Base-by-base conservation (phyloP, 225 moss, liverwort and hornwort genomes). In the Polytrichum commune region DNA sequence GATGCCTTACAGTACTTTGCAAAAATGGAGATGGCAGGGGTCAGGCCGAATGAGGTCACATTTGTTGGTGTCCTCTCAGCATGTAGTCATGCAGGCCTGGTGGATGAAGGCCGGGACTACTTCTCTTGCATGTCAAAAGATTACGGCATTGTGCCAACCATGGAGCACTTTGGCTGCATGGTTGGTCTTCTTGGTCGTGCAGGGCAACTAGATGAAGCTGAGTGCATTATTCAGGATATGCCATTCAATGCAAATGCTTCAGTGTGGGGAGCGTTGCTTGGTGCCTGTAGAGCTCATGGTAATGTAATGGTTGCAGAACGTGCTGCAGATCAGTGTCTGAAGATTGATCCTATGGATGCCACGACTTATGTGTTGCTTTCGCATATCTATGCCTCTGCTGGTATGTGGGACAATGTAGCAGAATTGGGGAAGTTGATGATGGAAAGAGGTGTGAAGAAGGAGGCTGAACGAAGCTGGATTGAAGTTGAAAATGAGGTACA, bases 141-240 rank as follows among this genome's bases (percentile, higher is more conserved):
- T 24, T 57, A 78, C 22, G 69, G 75, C 67, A 73, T 78, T 24
- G 27, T 70, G 20, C 78, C 73, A 63, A 76, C 73, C 25, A 56
- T 82, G 60, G 76, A 82, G 8, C 76, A 78, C 20, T 62, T 76
- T 53, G 76, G 73, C 56, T 85, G 82, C 79, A 73, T 82, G 79
- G 85, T 79, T 65, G 79, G 71, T 68, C 73, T 85, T 22, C 76
- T 85, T 69, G 85, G 79, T n/a, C 82, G 79, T 64, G 85, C 82
- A 53, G 79, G 79, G 64, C 63, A 71, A 2, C 72, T 82, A 20
- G 70, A 82, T 24, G 73, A 82, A 76, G 82, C 82, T 54, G 76
- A 79, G 70, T 20, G 69, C 38, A 69, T 85, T 19, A 70, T 82
- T 18, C 54, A 55, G 5, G 33, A 61, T 54, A 76, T 82, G 82